A percentile compares a stretch with the other conserved stretches of the same genome.
These are phyloP conservation scores for Annona cherimola DNA, from an alignment of 164 flowering plant species.

Conservation along the genomic window DNA sequence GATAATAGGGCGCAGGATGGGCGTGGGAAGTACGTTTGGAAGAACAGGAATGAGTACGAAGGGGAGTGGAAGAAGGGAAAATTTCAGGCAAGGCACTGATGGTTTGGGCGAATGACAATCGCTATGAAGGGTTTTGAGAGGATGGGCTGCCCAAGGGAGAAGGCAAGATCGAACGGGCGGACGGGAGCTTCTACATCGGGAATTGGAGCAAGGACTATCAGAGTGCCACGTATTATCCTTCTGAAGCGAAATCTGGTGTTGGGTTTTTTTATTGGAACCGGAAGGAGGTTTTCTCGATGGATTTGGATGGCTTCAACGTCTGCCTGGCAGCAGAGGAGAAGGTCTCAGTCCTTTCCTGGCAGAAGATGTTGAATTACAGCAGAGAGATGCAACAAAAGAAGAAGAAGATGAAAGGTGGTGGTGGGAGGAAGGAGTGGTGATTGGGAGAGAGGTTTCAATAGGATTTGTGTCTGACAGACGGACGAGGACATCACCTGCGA, in stretches of 20 bases:
- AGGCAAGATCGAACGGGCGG: conserved; percentile 51
- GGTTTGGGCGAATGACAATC: conserved; percentile 55
- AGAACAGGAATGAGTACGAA: conserved; percentile 44
- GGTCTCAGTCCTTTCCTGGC: conserved; percentile 66
- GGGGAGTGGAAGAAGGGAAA: conserved; percentile 63
- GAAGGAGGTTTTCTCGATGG: conserved; percentile 42
- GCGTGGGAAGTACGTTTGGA: conserved; percentile 68
- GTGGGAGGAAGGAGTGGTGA: conserved; percentile 24
- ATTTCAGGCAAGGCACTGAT: conserved; percentile 52
- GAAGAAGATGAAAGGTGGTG: conserved; percentile 44
- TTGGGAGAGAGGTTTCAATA: conserved; percentile 34
- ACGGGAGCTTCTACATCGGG: conserved; percentile 67
- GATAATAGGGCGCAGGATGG: conserved; percentile 69
- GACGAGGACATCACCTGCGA: conserved; percentile 24
- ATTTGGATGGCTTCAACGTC: conserved; percentile 46
- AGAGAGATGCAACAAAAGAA: conserved; percentile 34
- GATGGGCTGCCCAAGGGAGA: conserved; percentile 63
- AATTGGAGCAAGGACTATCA: conserved; percentile 65
- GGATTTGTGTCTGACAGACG: conserved; percentile 39
- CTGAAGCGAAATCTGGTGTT: conserved; percentile 21
- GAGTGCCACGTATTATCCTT: conserved; percentile 60
- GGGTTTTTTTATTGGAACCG: conserved; percentile 60
- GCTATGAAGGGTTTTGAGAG: conserved; percentile 68
- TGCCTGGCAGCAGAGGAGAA: conserved; percentile 61
- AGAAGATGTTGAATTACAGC: conserved; percentile 34